Conservation (phyloP, 495 filamentous ascomycete species). For the Penicillium taxi region DNA sequence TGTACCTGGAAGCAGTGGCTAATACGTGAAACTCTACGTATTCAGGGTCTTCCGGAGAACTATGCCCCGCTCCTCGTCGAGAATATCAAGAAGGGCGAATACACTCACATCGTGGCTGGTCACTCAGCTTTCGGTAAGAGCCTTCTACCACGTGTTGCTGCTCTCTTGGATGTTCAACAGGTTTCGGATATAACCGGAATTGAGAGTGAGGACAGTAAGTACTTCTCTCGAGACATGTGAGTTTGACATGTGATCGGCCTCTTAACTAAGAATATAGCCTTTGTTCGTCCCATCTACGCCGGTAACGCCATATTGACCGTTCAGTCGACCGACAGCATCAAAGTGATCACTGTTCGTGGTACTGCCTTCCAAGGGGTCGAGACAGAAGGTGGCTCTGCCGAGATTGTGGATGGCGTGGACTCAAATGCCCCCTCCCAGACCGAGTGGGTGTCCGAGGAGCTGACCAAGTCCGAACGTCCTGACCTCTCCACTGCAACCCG, state of each 20-base stretch:
- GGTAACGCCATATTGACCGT: constrained; percentile 98
- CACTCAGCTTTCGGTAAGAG: constrained; percentile 98
- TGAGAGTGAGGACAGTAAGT: constrained; percentile 75
- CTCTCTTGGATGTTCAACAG: constrained; percentile 84
- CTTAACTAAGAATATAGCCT: constrained; percentile 44
- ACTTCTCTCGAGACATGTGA: not conserved
- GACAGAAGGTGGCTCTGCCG: constrained; percentile 42
- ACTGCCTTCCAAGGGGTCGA: constrained; percentile 66
- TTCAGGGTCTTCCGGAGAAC: constrained; percentile 90
- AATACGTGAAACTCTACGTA: not conserved
- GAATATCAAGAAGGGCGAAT: constrained; percentile 90
- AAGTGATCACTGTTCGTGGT: constrained; percentile 84
- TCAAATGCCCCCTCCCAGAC: constrained; percentile 58
- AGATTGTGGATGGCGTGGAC: constrained; percentile 40
- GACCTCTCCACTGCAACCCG: constrained; percentile 80
- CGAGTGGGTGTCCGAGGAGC: constrained; percentile 90
- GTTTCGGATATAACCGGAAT: constrained; percentile 85
- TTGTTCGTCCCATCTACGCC: constrained; percentile 94
- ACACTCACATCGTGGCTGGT: constrained; percentile 80
- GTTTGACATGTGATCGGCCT: constrained; percentile 16
- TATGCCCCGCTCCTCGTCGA: constrained; percentile 87
- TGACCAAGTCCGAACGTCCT: constrained; percentile 88
- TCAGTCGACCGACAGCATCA: constrained; percentile 76
- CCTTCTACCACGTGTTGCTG: constrained; percentile 89
- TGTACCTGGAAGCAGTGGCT: constrained; percentile 1